Evolutionary conservation across 306 rosid genomes (phyloP).

Genomic region (Malus sylvestris): DNA sequence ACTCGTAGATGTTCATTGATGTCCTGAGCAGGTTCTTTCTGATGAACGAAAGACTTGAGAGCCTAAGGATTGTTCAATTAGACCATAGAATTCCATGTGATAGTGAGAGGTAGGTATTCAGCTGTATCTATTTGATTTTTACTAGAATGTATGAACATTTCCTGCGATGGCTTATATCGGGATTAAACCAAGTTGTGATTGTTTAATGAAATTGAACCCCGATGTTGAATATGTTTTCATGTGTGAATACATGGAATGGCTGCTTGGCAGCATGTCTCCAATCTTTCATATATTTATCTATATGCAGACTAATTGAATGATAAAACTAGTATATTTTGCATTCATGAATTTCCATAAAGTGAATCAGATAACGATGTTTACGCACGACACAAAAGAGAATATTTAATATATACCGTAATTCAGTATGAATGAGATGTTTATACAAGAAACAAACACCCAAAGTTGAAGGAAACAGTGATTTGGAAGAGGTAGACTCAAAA

Average conservation of each 20-base stretch:
- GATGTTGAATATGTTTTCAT: neutral
- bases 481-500: neutral
- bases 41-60: neutral
- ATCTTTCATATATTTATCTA: slow-evolving; percentile 1
- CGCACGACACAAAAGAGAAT: slow-evolving; percentile 2
- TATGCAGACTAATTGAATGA: neutral
- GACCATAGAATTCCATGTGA: neutral
- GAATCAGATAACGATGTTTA: neutral
- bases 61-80: slow-evolving; percentile 9
- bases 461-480: neutral
- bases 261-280: neutral
- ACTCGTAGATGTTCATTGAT: slow-evolving; percentile 22
- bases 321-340: slow-evolving; percentile 6
- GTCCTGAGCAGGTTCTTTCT: slow-evolving; percentile 4
- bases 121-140: neutral
- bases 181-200: slow-evolving; percentile 4
- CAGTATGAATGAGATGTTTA: neutral
- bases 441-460: neutral
- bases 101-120: neutral
- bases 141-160: neutral
- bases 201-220: slow-evolving; percentile 14
- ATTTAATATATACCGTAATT: neutral
- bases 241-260: neutral
- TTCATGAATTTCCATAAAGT: neutral
- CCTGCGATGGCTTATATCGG: neutral